phyloP scores from a whole-genome alignment of 495 filamentous ascomycete genomes.

The Apodospora peruviana region DNA sequence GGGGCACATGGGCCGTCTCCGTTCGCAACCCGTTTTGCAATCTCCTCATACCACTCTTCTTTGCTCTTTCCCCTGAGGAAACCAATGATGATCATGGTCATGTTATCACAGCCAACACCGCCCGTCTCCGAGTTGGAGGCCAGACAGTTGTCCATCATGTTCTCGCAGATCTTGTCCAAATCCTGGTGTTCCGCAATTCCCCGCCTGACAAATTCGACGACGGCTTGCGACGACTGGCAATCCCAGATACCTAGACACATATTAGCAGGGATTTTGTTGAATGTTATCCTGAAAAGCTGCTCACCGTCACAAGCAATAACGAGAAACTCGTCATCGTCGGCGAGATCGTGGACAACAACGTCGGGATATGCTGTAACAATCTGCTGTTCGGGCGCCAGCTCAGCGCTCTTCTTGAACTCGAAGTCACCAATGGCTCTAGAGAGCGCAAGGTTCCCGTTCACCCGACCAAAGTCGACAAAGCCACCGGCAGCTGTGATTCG shows the following conservation, averaged over 20 bases:
- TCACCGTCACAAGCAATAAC: constrained; percentile 95
- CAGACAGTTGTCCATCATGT: constrained; percentile 99
- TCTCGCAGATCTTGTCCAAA: constrained; percentile 89
- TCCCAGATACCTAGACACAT: constrained; percentile 98
- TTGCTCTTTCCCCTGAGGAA: constrained; percentile 86
- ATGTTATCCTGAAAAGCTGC: constrained; percentile 18
- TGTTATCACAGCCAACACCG: constrained; percentile 97
- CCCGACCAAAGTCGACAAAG: constrained; percentile 96
- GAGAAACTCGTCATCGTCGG: constrained; percentile 92
- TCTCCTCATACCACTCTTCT: constrained; percentile 96
- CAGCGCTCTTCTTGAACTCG: constrained; percentile 98
- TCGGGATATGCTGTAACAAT: constrained; percentile 97
- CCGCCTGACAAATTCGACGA: constrained; percentile 92
- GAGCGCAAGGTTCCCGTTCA: constrained; percentile 97
- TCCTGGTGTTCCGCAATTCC: constrained; percentile 95
- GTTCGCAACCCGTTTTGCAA: constrained; percentile 88
- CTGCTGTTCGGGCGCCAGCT: constrained; percentile 91
- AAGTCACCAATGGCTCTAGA: constrained; percentile 98
- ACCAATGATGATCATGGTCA: constrained; percentile 93
- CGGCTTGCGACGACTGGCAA: constrained; percentile 95
- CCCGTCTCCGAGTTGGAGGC: constrained; percentile 96
- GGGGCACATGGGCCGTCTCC: constrained; percentile 98
- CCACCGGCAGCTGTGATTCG: constrained; percentile 92
- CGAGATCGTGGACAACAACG: constrained; percentile 81
- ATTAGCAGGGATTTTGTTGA: too few species aligned